phyloP scores from a whole-genome alignment of 129 eudicot genomes.

The Escallonia herrerae region DNA sequence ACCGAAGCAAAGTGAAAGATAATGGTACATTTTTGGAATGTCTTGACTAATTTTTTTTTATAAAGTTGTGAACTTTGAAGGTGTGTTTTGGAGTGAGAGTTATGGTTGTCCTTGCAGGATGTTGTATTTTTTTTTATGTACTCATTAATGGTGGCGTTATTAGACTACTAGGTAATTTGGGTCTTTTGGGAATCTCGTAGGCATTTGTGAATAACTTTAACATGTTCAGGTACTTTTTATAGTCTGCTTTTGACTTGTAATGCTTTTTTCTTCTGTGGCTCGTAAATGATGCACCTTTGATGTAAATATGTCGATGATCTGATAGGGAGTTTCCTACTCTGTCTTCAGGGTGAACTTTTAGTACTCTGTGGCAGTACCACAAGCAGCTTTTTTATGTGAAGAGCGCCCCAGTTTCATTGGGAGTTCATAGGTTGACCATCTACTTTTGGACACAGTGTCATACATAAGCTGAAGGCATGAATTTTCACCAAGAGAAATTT shows the following conservation, averaged over 20 bases:
- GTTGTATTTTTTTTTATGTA: too few species aligned
- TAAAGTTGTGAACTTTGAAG: too few species aligned
- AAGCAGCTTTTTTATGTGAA: conserved; percentile 10
- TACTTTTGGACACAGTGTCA: neutral
- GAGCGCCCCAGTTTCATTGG: conserved; percentile 5
- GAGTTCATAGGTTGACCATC: conserved; percentile 19
- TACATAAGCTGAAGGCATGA: conserved; percentile 33
- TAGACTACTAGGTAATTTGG: neutral
- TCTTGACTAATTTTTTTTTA: too few species aligned
- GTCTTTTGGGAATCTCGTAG: neutral
- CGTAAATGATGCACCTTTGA: neutral
- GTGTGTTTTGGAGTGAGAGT: too few species aligned
- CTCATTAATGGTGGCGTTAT: neutral
- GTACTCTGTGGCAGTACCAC: conserved; percentile 16
- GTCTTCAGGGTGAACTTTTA: conserved; percentile 14
- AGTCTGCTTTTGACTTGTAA: neutral
- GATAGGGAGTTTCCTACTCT: neutral
- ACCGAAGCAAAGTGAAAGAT: too few species aligned
- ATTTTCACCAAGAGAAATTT: conserved; percentile 44
- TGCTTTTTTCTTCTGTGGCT: neutral
- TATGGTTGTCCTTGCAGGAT: too few species aligned
- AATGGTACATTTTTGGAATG: too few species aligned
- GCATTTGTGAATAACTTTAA: neutral
- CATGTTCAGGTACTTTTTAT: neutral
- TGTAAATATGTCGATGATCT: conserved; percentile 7